Evolutionary conservation across 352 stramenopile genomes (phyloP), one percentile per base, ranked within the genome.

Genomic region (Pythium periplocum): DNA sequence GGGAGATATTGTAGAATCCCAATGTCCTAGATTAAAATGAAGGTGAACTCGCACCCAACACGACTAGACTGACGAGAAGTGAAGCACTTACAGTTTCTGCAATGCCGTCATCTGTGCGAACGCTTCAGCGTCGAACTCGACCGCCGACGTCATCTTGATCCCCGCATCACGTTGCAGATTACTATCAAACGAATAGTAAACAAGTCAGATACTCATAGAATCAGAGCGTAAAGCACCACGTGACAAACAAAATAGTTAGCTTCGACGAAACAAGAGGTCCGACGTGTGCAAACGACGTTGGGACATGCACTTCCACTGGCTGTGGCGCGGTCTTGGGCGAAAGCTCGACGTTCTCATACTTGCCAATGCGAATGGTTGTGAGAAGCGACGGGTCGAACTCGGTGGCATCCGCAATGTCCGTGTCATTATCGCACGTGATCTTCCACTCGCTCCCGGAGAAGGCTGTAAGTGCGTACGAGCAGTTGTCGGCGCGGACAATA

Each of bases 51-150:
- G 5, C 17, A 39, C 4, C 26, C 10, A 7, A 12, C 2, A 41
- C 3, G 10, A 26, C 17, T 7, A 5, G 10, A 31, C 17, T 38
- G 7, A 17, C n/a, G 6, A 35, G 8, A 38, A 32, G 9, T 36
- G 45, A n/a, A 10, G 17, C 6, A 51, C 45, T 6, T 26, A 59
- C 53, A 59, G 37, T 12, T 30, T 59, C 4, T 44, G 44, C 3
- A 59, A 6, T 6, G 45, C 45, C 30, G 53, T 59, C 53, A 59
- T 59, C 38, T 53, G 38, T 35, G 45, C 36, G 39, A 59, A 59
- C 2, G 53, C 11, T 38, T 30, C 35, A 4, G 17, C 11, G 39
- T 52, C 53, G 53, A 59, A 44, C 53, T 59, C 44, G 10, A 59
- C 38, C 38, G 10, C 53, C 30, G 37, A 26, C n/a, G 34, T 35